These are phyloP conservation scores for Dioscorea dumetorum DNA, from an alignment of 106 monocot genomes.

Conservation along the genomic window DNA sequence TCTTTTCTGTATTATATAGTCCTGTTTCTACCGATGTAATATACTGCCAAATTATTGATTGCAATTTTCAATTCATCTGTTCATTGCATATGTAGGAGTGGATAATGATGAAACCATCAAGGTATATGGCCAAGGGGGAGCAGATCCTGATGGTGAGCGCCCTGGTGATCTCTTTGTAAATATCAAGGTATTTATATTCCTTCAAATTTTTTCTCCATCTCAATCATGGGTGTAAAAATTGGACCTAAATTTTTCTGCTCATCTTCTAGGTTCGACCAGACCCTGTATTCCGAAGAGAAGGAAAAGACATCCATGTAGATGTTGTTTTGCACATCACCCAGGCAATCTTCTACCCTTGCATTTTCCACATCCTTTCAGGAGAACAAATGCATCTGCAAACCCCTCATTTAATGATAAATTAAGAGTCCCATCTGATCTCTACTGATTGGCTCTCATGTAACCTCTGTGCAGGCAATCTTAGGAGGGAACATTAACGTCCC, in stretches of 20 bases:
- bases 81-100: neutral
- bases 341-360: neutral
- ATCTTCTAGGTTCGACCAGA: conserved; percentile 5
- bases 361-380: too few species aligned
- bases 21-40: too few species aligned
- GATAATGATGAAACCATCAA: conserved; percentile 9
- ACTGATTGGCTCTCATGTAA: too few species aligned
- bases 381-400: too few species aligned
- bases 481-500: conserved; percentile 93
- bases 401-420: too few species aligned
- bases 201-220: neutral
- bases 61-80: too few species aligned
- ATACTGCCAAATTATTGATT: too few species aligned
- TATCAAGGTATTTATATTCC: conserved; percentile 4
- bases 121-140: conserved; percentile 9
- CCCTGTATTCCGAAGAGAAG: conserved; percentile 10
- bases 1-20: too few species aligned
- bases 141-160: conserved; percentile 10
- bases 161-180: conserved; percentile 17
- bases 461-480: conserved; percentile 63
- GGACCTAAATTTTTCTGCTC: neutral
- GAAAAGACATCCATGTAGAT: conserved; percentile 10
- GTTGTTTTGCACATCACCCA: conserved; percentile 6
- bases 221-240: neutral
- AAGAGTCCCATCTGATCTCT: too few species aligned